Evolutionary conservation across 768 basidiomycete genomes (phyloP), one percentile per base, ranked within the genome.

Genomic region (Paxillus involutus): DNA sequence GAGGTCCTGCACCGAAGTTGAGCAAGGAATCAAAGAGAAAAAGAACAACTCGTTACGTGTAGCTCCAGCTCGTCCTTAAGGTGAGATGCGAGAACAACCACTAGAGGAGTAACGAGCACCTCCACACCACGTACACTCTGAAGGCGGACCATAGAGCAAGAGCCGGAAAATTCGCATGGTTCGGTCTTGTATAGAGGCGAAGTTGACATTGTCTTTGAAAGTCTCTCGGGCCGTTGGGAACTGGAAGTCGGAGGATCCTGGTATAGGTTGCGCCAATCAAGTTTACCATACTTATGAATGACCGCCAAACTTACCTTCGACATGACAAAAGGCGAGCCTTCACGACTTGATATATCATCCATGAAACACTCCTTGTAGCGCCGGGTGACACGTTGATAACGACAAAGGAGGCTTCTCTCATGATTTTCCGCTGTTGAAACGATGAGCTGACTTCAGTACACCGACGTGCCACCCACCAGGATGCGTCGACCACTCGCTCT

Each of bases 51-150:
- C 77, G 11, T 63, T 64, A 87, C 86, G 62, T 71, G 71, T 26
- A 61, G 66, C 51, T 71, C 70, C 37, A 80, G 55, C 44, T 84
- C 85, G 41, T 78, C 68, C 60, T 80, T 75, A 16, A 89, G 61
- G 49, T 65, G 64, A 32, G 65, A 62, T n/a, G 73, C 64, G 43
- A 75, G 77, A 16, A 75, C 71, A 36, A 82, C 54, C 16, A 83
- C 45, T 17, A 89, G 71, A 3, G 88, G 88, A 6, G 83, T 86
- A n/a, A 85, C 51, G 41, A 71, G 69, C 16, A 84, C 44, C 36
- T 72, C 68, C 13, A 82, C 45, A 17, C 71, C 69, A 29, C 69
- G 71, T 29, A 60, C 59, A 51, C 69, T 76, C 35, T 67, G 69
- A 30, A 84, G 53, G 29, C 82, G 79, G 46, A 66, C 44, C 52